Conservation (phyloP, 345 rosid species). For the Ceriops decandra region DNA sequence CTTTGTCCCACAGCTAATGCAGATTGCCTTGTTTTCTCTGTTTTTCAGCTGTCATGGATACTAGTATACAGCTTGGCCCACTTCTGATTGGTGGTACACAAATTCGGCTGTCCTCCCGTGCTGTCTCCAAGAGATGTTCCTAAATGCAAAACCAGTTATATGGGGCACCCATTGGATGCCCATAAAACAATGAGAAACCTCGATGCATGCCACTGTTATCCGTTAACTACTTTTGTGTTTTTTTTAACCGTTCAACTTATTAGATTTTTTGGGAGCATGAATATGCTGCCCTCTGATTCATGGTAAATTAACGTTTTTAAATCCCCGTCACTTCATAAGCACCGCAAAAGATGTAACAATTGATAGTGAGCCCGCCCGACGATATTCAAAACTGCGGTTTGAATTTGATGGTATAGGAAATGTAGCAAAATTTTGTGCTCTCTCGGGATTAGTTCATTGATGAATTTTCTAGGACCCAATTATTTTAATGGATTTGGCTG, state of each 20-base stretch:
- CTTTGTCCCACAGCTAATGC: slow-evolving; percentile 18
- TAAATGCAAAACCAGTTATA: slow-evolving; percentile 5
- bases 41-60: slow-evolving; percentile 83
- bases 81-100: slow-evolving; percentile 40
- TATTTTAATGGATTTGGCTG: neutral
- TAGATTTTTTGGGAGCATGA: slow-evolving; percentile 21
- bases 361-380: slow-evolving; percentile 5
- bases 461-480: neutral
- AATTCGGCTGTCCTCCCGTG: slow-evolving; percentile 8
- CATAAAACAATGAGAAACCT: slow-evolving; percentile 18
- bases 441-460: neutral
- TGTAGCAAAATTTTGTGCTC: slow-evolving; percentile 4
- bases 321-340: slow-evolving; percentile 5
- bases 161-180: slow-evolving; percentile 25
- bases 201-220: neutral
- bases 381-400: slow-evolving; percentile 1
- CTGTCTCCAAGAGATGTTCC: slow-evolving; percentile 3
- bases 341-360: neutral
- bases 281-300: slow-evolving; percentile 14
- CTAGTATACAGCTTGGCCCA: slow-evolving; percentile 93
- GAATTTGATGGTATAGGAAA: neutral
- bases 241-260: slow-evolving; percentile 10
- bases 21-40: slow-evolving; percentile 14
- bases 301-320: slow-evolving; percentile 20
- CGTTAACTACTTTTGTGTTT: slow-evolving; percentile 5